These are phyloP conservation scores for Rhinocladiella similis DNA, from an alignment of 2,329 filamentous ascomycete genomes.

Conservation along the genomic window DNA sequence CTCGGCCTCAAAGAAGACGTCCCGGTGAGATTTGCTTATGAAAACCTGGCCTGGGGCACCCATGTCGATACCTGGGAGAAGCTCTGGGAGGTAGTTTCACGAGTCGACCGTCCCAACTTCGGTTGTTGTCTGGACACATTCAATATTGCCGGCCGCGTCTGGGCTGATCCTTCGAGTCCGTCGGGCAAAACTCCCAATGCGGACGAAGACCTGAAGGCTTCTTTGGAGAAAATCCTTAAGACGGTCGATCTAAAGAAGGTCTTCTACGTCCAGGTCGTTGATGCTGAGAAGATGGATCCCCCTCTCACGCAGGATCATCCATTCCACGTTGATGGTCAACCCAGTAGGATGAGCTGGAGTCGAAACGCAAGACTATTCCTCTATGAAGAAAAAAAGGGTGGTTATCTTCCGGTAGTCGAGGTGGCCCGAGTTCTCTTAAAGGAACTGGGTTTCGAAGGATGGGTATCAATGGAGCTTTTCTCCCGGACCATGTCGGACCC, in stretches of 20 bases:
- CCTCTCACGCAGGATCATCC: conserved; percentile 60
- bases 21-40: conserved; percentile 68
- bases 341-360: conserved; percentile 72
- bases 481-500: conserved; percentile 11
- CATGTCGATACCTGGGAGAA: conserved; percentile 69
- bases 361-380: conserved; percentile 73
- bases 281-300: conserved; percentile 62
- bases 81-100: conserved; percentile 67
- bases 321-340: conserved; percentile 60
- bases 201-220: conserved; percentile 55
- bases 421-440: conserved; percentile 63
- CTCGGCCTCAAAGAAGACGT: conserved; percentile 60
- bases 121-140: conserved; percentile 76
- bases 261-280: conserved; percentile 75
- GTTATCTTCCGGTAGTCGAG: conserved; percentile 65
- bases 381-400: conserved; percentile 61
- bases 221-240: conserved; percentile 55
- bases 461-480: conserved; percentile 22
- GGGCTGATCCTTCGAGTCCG: conserved; percentile 62
- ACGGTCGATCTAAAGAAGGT: conserved; percentile 64
- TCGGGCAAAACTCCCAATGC: conserved; percentile 56
- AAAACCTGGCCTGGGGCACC: conserved; percentile 71
- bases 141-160: conserved; percentile 71
- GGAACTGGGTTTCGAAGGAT: conserved; percentile 58
- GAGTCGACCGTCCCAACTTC: conserved; percentile 69